A percentile compares a stretch with the other conserved stretches of the same genome.
phyloP scores from a whole-genome alignment of 768 basidiomycete genomes.

The Gyrodon lividus region DNA sequence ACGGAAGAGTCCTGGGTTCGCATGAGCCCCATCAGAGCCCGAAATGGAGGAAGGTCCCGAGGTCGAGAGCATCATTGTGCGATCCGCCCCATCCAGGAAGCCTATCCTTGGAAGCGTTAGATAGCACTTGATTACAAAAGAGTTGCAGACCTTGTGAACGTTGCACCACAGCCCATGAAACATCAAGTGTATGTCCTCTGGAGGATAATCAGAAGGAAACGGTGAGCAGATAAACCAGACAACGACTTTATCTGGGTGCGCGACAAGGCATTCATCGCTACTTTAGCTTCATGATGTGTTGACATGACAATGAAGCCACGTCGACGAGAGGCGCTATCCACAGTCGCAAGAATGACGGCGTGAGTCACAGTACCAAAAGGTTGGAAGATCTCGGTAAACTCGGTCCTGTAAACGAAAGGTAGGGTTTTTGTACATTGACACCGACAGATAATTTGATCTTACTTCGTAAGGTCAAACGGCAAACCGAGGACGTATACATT shows the following conservation, averaged over 20 bases:
- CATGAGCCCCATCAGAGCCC: slow-evolving; percentile 25
- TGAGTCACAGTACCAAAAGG: slow-evolving; percentile 68
- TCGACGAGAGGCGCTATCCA: slow-evolving; percentile 79
- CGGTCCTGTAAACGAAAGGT: slow-evolving; percentile 33
- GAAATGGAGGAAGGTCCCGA: slow-evolving; percentile 37
- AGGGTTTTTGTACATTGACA: background rate
- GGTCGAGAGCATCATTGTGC: slow-evolving; percentile 58
- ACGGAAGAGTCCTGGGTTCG: slow-evolving; percentile 18
- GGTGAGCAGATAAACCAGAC: background rate
- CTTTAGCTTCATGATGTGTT: slow-evolving; percentile 64
- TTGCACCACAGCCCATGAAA: slow-evolving; percentile 87
- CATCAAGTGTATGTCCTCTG: slow-evolving; percentile 74
- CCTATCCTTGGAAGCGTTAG: slow-evolving; percentile 40
- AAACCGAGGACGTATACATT: slow-evolving; percentile 85
- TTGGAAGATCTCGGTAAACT: slow-evolving; percentile 62
- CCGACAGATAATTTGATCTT: slow-evolving; percentile 17
- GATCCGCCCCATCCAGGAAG: slow-evolving; percentile 81
- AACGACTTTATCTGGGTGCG: slow-evolving; percentile 68
- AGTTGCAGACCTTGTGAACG: slow-evolving; percentile 65
- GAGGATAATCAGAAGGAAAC: slow-evolving; percentile 3
- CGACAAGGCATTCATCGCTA: slow-evolving; percentile 64
- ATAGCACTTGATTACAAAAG: background rate
- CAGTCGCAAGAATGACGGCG: slow-evolving; percentile 79
- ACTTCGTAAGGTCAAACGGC: slow-evolving; percentile 82
- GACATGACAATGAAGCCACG: slow-evolving; percentile 86